These are phyloP conservation scores for Pinus taeda DNA, from an alignment of 75 land plant genomes.

Conservation along the genomic window DNA sequence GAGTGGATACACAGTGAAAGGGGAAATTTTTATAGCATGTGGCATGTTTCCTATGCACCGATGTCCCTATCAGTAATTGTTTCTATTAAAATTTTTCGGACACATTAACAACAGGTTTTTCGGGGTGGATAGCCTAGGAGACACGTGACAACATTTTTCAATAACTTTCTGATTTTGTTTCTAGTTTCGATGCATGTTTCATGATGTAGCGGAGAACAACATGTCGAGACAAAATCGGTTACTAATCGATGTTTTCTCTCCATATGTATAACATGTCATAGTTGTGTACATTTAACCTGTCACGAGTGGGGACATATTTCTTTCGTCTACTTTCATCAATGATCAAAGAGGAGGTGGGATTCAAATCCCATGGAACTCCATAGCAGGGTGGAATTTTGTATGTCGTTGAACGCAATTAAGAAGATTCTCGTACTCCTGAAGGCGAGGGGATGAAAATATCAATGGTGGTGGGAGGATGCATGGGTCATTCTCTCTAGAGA, in stretches of 20 bases:
- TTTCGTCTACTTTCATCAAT: neutral
- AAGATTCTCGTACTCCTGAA: neutral
- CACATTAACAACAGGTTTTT: fast-evolving
- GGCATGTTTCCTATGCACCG: neutral
- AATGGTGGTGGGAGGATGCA: neutral
- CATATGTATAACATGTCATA: neutral
- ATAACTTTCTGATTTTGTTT: neutral
- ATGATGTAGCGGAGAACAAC: neutral
- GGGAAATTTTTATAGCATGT: neutral
- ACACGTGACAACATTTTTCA: neutral
- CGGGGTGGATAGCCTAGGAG: fast-evolving
- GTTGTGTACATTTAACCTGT: neutral
- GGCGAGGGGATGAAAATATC: neutral
- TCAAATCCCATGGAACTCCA: neutral
- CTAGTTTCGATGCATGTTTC: neutral
- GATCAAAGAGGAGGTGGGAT: neutral
- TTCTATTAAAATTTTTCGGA: too few species aligned
- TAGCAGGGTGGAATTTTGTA: neutral
- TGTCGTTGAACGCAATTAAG: neutral
- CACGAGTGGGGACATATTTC: neutral
- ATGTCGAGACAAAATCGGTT: neutral
- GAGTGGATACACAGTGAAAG: neutral
- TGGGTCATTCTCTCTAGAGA: neutral
- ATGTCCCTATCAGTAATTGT: too few species aligned
- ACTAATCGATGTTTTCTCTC: neutral